These are phyloP conservation scores for Verruconis gallopava DNA, from an alignment of 2,329 filamentous ascomycete species.

Conservation along the genomic window DNA sequence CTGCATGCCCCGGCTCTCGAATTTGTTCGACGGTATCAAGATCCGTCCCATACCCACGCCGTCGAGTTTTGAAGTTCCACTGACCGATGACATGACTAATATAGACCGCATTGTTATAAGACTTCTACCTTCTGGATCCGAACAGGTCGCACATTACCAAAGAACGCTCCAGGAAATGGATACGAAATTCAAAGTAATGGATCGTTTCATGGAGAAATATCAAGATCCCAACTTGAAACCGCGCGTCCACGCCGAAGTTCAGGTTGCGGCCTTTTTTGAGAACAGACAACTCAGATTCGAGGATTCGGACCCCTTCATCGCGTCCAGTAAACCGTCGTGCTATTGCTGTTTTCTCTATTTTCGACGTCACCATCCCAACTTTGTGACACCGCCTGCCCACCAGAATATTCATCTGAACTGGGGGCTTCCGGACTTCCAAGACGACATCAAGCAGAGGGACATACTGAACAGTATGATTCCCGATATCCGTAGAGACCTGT, in stretches of 20 bases:
- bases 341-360: conserved; percentile 5
- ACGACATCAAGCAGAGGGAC: conserved; percentile 4
- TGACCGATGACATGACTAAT: conserved; percentile 1
- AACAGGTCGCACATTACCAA: conserved; percentile 3
- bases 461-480: conserved; percentile 3
- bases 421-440: neutral
- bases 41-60: neutral
- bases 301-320: neutral
- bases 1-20: neutral
- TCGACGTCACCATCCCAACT: neutral
- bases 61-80: neutral
- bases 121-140: neutral
- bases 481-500: conserved; percentile 1
- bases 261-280: neutral
- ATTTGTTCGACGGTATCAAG: neutral
- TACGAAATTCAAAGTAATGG: neutral
- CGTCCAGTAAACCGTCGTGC: conserved; percentile 5
- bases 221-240: neutral
- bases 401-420: conserved; percentile 6
- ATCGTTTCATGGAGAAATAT: neutral
- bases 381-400: neutral
- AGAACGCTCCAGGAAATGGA: conserved; percentile 1
- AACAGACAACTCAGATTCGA: conserved; percentile 2
- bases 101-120: conserved; percentile 3
- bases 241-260: conserved; percentile 5